Conservation (phyloP, 1,284 basidiomycete genomes). For the Fomes fomentarius region DNA sequence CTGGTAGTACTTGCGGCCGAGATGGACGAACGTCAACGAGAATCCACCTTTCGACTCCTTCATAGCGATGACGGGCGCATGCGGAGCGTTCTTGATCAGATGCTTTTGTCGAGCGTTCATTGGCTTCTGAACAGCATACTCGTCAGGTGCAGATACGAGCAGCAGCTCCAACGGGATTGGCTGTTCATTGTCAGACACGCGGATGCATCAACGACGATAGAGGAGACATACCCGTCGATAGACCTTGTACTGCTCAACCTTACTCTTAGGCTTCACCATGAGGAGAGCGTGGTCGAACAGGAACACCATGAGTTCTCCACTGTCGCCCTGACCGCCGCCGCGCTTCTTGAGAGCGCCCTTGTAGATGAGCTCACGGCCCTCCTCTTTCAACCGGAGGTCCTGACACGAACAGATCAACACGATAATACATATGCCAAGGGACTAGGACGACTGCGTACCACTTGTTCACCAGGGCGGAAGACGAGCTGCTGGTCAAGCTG, state of each 20-base stretch:
- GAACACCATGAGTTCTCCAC: constrained; percentile 91
- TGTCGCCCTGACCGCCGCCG: constrained; percentile 77
- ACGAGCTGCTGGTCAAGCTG: constrained; percentile 89
- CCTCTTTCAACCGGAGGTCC: constrained; percentile 88
- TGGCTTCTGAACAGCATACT: constrained; percentile 39
- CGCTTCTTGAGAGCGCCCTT: constrained; percentile 94
- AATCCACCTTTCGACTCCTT: constrained; percentile 85
- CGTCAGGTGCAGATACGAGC: constrained; percentile 83
- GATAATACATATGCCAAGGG: background rate
- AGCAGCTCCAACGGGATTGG: constrained; percentile 97
- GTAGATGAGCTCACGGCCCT: constrained; percentile 90
- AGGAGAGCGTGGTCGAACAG: constrained; percentile 97
- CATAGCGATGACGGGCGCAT: constrained; percentile 38
- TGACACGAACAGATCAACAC: constrained; percentile 33
- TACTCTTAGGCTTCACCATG: constrained; percentile 94
- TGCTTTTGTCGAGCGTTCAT: constrained; percentile 30
- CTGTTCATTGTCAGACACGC: constrained; percentile 44
- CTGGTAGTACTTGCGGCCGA: constrained; percentile 93
- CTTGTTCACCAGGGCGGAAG: constrained; percentile 85
- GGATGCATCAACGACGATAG: too few relatives aligned
- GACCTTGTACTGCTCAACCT: constrained; percentile 92
- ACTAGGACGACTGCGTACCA: constrained; percentile 51
- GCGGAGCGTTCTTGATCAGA: constrained; percentile 35
- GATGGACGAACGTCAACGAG: constrained; percentile 91
- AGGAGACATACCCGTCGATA: constrained; percentile 79